Percentiles rank a stretch among this genome's conserved stretches.
phyloP scores from a whole-genome alignment of 371 early-diverging fungal genomes.

The Basidiobolus meristosporus region DNA sequence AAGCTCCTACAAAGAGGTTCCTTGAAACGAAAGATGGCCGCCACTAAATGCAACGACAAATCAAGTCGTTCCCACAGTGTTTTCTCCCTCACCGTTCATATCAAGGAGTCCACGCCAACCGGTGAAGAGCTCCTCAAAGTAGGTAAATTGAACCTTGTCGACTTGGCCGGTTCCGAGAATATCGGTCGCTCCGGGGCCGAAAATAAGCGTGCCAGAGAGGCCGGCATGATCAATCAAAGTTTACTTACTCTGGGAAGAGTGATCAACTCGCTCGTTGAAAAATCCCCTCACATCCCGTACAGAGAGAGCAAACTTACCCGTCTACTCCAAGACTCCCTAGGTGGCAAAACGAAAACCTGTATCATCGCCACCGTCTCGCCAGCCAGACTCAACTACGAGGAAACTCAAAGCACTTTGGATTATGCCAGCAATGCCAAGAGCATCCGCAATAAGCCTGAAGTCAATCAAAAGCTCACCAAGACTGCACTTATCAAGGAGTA shows the following conservation, averaged over 20 bases:
- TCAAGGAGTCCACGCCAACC: slow-evolving; percentile 49
- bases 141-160: slow-evolving; percentile 91
- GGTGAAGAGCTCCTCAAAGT: slow-evolving; percentile 70
- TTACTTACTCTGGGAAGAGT: slow-evolving; percentile 84
- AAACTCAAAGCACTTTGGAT: slow-evolving; percentile 80
- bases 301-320: slow-evolving; percentile 89
- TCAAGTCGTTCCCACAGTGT: slow-evolving; percentile 91
- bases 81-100: slow-evolving; percentile 75
- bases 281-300: slow-evolving; percentile 73
- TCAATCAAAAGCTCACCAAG: slow-evolving; percentile 63
- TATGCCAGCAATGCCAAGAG: slow-evolving; percentile 91
- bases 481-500: slow-evolving; percentile 56
- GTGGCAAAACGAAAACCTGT: slow-evolving; percentile 83
- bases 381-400: slow-evolving; percentile 53
- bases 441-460: slow-evolving; percentile 80
- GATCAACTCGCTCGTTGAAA: slow-evolving; percentile 74
- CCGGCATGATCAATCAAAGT: slow-evolving; percentile 78
- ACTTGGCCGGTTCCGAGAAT: slow-evolving; percentile 96
- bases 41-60: slow-evolving; percentile 78
- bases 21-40: slow-evolving; percentile 57
- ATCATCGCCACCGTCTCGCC: slow-evolving; percentile 92
- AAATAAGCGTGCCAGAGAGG: slow-evolving; percentile 71
- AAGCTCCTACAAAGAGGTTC: slow-evolving; percentile 54
- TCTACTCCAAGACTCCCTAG: slow-evolving; percentile 87
- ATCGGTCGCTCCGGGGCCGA: slow-evolving; percentile 81